A percentile compares a stretch with the other conserved stretches of the same genome.
These are phyloP conservation scores for Medicago arabica DNA, from an alignment of 306 rosid genomes.

Conservation along the genomic window DNA sequence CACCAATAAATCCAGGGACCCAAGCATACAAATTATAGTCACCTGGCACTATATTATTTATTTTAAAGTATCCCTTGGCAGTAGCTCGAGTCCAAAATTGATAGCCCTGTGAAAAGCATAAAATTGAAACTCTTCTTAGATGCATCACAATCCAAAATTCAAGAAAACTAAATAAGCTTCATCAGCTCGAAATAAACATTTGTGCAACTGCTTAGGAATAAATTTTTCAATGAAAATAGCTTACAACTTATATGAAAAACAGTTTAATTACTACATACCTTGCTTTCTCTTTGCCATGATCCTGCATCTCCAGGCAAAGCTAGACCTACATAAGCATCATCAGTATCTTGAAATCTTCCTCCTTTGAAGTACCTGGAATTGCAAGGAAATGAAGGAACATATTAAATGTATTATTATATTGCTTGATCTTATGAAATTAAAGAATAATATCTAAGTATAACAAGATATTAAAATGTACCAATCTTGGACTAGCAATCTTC, in stretches of 20 bases:
- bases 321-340: conserved; percentile 65
- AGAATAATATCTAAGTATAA: neutral
- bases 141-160: no score
- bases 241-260: no score
- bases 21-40: conserved; percentile 77
- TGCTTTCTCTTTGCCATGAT: conserved; percentile 87
- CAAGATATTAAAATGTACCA: conserved; percentile 40
- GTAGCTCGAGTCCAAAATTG: conserved; percentile 85
- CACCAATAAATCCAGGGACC: conserved; percentile 85
- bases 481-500: conserved; percentile 67
- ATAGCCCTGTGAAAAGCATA: conserved; percentile 62
- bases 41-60: conserved; percentile 68
- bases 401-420: neutral
- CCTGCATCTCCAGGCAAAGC: conserved; percentile 77
- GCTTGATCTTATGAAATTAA: neutral
- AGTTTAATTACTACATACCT: conserved; percentile 35
- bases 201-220: no score
- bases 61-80: conserved; percentile 56
- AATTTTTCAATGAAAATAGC: no score
- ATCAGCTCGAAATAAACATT: no score
- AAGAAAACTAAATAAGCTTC: no score
- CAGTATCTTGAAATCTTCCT: conserved; percentile 36
- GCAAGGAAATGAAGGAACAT: neutral
- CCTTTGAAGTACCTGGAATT: conserved; percentile 42
- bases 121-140: neutral